A percentile compares a stretch with the other conserved stretches of the same genome.
These are phyloP conservation scores for Talaromyces liani DNA, from an alignment of 495 filamentous ascomycete genomes.

Conservation along the genomic window DNA sequence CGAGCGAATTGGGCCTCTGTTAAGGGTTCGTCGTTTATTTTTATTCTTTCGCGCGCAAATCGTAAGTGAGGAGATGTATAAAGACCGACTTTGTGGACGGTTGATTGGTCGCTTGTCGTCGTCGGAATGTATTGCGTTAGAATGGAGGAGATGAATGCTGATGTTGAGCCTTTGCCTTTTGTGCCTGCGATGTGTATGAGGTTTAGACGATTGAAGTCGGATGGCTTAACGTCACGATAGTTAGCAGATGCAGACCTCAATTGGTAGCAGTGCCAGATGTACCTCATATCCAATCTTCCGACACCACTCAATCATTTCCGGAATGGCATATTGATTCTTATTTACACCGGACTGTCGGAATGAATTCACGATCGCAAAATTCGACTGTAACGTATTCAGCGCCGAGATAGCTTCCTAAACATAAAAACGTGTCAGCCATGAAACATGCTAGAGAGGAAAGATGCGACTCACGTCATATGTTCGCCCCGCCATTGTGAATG, in stretches of 20 bases:
- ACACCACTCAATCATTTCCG: constrained; percentile 73
- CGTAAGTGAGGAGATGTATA: constrained; percentile 87
- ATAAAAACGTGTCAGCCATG: background rate
- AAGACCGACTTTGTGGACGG: constrained; percentile 59
- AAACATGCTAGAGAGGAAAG: too few species aligned
- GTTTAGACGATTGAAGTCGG: constrained; percentile 69
- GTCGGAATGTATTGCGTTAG: constrained; percentile 48
- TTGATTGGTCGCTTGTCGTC: constrained; percentile 21
- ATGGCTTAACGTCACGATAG: constrained; percentile 38
- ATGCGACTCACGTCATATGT: constrained; percentile 5
- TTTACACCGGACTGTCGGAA: constrained; percentile 55
- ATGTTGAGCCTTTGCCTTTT: constrained; percentile 76
- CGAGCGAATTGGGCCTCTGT: constrained; percentile 69
- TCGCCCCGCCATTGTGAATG: constrained; percentile 9
- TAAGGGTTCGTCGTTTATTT: constrained; percentile 69
- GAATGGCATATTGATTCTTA: constrained; percentile 60
- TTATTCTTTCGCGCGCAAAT: constrained; percentile 81
- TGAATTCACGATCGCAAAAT: constrained; percentile 69
- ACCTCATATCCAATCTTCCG: constrained; percentile 73
- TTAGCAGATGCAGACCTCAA: background rate
- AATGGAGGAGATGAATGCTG: constrained; percentile 48
- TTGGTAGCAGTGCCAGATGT: constrained; percentile 17
- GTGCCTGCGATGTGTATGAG: constrained; percentile 82
- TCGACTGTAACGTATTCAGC: constrained; percentile 86
- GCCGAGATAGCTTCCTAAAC: constrained; percentile 66